A percentile compares a stretch with the other conserved stretches of the same genome.
Conservation (phyloP, 1,284 basidiomycete species). For the Cryptococcus jaspeensis region DNA sequence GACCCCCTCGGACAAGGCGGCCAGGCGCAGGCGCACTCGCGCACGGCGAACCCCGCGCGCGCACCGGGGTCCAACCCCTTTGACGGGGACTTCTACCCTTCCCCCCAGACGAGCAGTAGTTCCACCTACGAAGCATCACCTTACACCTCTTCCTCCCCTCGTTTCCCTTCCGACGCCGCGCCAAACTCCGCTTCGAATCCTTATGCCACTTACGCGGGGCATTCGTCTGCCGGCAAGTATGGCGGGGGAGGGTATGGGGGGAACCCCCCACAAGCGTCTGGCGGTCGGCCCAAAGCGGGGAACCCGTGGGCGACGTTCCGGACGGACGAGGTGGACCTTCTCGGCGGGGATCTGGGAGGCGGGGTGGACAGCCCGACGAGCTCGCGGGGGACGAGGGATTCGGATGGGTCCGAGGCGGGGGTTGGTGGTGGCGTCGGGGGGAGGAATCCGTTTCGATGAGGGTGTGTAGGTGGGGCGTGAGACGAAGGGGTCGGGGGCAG, state of each 20-base stretch:
- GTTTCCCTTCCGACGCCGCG: background rate
- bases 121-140: background rate
- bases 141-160: constrained; percentile 5
- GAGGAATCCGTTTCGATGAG: constrained; percentile 15
- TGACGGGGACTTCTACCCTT: background rate
- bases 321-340: constrained; percentile 14
- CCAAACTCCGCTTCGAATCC: too few species aligned
- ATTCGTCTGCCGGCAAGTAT: too few species aligned
- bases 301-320: constrained; percentile 14
- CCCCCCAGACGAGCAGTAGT: background rate
- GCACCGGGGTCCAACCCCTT: background rate
- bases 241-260: too few species aligned
- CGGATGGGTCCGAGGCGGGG: background rate
- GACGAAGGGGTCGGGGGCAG: too few species aligned
- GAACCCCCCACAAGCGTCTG: too few species aligned
- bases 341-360: constrained; percentile 3
- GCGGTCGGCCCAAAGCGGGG: background rate
- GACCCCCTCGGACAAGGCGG: too few species aligned
- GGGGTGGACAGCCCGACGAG: constrained; percentile 10
- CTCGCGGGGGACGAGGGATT: constrained; percentile 13
- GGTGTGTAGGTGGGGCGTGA: too few species aligned
- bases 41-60: too few species aligned
- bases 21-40: too few species aligned
- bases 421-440: too few species aligned
- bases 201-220: too few species aligned